Percentiles rank a stretch among this genome's conserved stretches.
phyloP scores from a whole-genome alignment of 1,284 basidiomycete species.

The Ustilago bromivora region DNA sequence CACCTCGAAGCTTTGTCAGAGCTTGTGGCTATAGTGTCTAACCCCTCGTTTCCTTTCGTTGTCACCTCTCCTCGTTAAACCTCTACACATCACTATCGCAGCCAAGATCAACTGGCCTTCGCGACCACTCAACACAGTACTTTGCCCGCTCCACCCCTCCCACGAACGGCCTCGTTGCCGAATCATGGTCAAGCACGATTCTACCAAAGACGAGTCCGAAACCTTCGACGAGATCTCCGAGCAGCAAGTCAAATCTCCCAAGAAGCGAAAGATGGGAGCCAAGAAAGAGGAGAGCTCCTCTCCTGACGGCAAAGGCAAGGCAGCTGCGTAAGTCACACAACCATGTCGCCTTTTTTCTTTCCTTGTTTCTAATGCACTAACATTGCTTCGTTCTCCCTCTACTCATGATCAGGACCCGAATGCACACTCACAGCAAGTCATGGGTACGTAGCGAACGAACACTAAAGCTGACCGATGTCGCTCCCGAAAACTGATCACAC shows the following conservation, averaged over 20 bases:
- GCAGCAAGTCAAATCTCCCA: background rate
- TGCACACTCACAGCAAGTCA: background rate
- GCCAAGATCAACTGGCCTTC: background rate
- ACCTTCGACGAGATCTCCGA: background rate
- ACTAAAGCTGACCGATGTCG: background rate
- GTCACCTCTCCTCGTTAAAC: background rate
- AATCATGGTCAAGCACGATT: background rate
- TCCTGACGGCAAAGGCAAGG: background rate
- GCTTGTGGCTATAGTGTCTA: background rate
- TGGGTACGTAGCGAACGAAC: background rate
- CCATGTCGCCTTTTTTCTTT: background rate
- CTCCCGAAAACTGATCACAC: background rate
- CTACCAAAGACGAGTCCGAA: background rate
- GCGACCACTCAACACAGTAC: too few species aligned
- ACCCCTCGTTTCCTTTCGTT: background rate
- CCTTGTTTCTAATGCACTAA: background rate
- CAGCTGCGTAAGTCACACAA: background rate
- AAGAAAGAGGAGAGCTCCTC: constrained; percentile 1
- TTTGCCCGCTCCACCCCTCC: background rate
- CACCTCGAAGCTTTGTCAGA: background rate
- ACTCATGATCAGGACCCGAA: background rate
- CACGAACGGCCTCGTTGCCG: too few species aligned
- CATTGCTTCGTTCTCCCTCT: too few species aligned
- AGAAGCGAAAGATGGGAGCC: constrained; percentile 1
- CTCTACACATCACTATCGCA: background rate